Evolutionary conservation across 2,329 filamentous ascomycete species (phyloP), one percentile per base, ranked within the genome.

Genomic region (Colletotrichum orchidophilum): DNA sequence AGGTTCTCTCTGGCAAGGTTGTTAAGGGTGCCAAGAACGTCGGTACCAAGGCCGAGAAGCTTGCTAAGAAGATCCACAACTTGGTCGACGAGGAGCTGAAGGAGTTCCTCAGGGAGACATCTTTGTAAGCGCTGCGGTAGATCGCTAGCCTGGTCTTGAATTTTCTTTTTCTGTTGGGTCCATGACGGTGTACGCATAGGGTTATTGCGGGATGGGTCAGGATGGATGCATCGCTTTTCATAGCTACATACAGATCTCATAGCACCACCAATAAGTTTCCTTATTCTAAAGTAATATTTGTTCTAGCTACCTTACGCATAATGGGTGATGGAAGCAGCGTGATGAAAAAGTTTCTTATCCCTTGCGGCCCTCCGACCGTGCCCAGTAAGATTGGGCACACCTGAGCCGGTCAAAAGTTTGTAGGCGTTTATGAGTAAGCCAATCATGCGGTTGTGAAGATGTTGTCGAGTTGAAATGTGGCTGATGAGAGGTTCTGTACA

Each of bases 51-150:
- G 87, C 87, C 26, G 86, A 89, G 82, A 86, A 90, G 84, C 81
- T 92, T 73, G 87, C 88, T 73, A 84, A 89, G 83, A 90, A 90
- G 87, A 87, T 92, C 75, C 87, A 90, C 77, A 83, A 89, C 73
- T 79, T 90, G 42, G 86, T 92, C 62, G 87, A 91, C 27, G 85
- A 89, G 80, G 88, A 91, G 83, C 82, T 91, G 55, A 82, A 87
- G 80, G 84, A 88, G 78, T 88, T 92, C 77, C 82, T 90, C 65
- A 83, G 87, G 76, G 87, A 90, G 78, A 75, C 89, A 52, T 75
- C 77, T 57, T 69, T 80, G 77, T 83, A 81, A 81, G 42, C 27
- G 55, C 61, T 42, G 12, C 21, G 29, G 59, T 46, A 59, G 26
- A 61, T 49, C 62, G 60, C 55, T 62, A 69, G 49, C 65, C 42